Evolutionary conservation across 805 yeast genomes (phyloP).

Genomic region (Candida hungchunana): DNA sequence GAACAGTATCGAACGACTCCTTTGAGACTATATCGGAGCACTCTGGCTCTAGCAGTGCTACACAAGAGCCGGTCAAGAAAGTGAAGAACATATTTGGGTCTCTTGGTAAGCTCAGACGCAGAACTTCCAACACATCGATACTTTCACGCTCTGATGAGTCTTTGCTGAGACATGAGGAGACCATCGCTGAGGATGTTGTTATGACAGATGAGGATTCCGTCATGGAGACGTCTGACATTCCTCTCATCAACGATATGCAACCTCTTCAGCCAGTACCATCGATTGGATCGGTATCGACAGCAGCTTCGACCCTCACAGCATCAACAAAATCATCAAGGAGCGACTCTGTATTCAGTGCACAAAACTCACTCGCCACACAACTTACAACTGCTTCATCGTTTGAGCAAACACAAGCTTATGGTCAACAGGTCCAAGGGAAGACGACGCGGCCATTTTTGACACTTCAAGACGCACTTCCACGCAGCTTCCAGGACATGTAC

Average conservation of each 20-base stretch:
- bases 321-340: slow-evolving; percentile 7
- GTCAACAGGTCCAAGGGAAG: slow-evolving; percentile 2
- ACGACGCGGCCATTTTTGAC: slow-evolving; percentile 22
- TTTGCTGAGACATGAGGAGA: slow-evolving; percentile 4
- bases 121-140: slow-evolving; percentile 9
- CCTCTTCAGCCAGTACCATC: slow-evolving; percentile 26
- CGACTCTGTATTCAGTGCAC: slow-evolving; percentile 21
- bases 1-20: slow-evolving; percentile 21
- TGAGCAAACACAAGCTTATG: slow-evolving; percentile 6
- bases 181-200: slow-evolving; percentile 8
- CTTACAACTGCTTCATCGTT: slow-evolving; percentile 14
- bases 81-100: slow-evolving; percentile 12
- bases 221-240: neutral
- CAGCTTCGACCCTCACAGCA: slow-evolving; percentile 5
- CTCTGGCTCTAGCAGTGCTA: neutral
- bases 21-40: slow-evolving; percentile 16
- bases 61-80: slow-evolving; percentile 6
- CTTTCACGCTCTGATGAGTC: slow-evolving; percentile 7
- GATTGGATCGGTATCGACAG: slow-evolving; percentile 15
- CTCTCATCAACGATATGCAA: slow-evolving; percentile 12
- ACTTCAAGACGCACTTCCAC: slow-evolving; percentile 50
- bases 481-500: slow-evolving; percentile 50
- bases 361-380: slow-evolving; percentile 18
- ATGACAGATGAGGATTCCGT: slow-evolving; percentile 13
- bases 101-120: slow-evolving; percentile 15